Evolutionary conservation across 176 grass and related monocot species (phyloP).

Genomic region (Rhynchospora tenuis): DNA sequence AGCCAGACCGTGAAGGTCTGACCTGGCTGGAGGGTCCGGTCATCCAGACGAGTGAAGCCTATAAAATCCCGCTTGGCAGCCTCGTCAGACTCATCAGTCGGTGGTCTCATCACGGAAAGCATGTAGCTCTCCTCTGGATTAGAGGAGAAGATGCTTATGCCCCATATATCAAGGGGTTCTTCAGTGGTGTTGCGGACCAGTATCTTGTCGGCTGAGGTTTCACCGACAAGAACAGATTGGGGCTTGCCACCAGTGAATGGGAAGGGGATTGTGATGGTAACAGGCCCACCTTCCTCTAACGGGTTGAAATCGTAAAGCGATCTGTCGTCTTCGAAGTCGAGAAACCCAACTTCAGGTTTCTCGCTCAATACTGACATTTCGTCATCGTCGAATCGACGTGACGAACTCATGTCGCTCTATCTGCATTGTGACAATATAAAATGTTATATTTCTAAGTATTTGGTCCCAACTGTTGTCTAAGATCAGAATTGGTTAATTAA

Average conservation of each 20-base stretch:
- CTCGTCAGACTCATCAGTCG: constrained; percentile 40
- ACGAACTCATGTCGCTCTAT: constrained; percentile 5
- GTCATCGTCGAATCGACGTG: constrained; percentile 30
- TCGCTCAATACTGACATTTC: constrained; percentile 60
- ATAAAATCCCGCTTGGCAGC: constrained; percentile 43
- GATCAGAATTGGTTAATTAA: neutral
- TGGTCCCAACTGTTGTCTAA: neutral
- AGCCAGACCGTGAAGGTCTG: constrained; percentile 79
- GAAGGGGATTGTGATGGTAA: constrained; percentile 61
- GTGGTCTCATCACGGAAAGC: constrained; percentile 79
- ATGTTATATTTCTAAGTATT: neutral
- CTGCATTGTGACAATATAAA: neutral
- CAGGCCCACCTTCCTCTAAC: constrained; percentile 43
- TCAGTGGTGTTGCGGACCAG: constrained; percentile 48
- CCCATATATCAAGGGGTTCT: constrained; percentile 62
- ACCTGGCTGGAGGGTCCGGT: constrained; percentile 58
- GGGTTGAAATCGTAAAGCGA: constrained; percentile 49
- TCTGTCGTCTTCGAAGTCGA: constrained; percentile 72
- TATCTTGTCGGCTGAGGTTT: constrained; percentile 55
- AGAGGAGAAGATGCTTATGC: constrained; percentile 80
- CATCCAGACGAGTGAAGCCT: constrained; percentile 58
- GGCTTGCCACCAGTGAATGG: constrained; percentile 56
- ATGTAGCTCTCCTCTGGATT: constrained; percentile 78
- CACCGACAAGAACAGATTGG: constrained; percentile 58
- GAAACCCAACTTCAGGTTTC: constrained; percentile 77